A percentile compares a stretch with the other conserved stretches of the same genome.
phyloP scores from a whole-genome alignment of 1,139 yeast genomes.

The Casaregolazyma lundiana region DNA sequence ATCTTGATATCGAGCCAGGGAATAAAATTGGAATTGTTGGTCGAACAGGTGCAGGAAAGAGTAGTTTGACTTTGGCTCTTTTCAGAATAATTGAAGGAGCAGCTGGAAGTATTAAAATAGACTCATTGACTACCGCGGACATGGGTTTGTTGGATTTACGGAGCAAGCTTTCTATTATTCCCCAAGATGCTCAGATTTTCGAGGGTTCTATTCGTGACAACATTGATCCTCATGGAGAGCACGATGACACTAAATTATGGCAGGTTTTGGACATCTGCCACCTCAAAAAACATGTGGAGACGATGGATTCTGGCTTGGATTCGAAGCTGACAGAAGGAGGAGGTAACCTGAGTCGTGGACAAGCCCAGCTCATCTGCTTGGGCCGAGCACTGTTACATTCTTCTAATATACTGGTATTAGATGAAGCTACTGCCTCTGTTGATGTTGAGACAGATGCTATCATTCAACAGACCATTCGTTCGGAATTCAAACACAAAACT shows the following conservation, averaged over 20 bases:
- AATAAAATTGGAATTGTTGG: conserved; percentile 71
- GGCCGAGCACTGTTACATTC: conserved; percentile 76
- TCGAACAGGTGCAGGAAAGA: conserved; percentile 74
- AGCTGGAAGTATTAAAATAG: conserved; percentile 51
- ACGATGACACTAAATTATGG: conserved; percentile 44
- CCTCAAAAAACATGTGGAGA: conserved; percentile 63
- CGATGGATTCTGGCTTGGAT: conserved; percentile 43
- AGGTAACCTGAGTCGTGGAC: conserved; percentile 69
- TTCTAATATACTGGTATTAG: conserved; percentile 63
- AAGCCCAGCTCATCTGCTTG: conserved; percentile 67
- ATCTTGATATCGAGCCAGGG: conserved; percentile 42
- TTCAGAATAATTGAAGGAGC: conserved; percentile 68
- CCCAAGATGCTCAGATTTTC: conserved; percentile 72
- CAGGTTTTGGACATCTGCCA: conserved; percentile 79
- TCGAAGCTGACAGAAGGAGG: conserved; percentile 62
- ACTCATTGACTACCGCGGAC: conserved; percentile 50
- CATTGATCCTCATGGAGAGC: conserved; percentile 48
- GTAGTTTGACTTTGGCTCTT: conserved; percentile 63
- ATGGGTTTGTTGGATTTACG: conserved; percentile 57
- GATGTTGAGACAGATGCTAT: conserved; percentile 74
- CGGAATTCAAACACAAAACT: conserved; percentile 58
- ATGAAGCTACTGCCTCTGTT: conserved; percentile 85
- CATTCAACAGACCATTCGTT: conserved; percentile 66
- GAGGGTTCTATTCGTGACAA: conserved; percentile 61
- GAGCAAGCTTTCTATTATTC: conserved; percentile 60